Evolutionary conservation across 2,329 filamentous ascomycete genomes (phyloP), one percentile per base, ranked within the genome.

Genomic region (Alternaria triticina): DNA sequence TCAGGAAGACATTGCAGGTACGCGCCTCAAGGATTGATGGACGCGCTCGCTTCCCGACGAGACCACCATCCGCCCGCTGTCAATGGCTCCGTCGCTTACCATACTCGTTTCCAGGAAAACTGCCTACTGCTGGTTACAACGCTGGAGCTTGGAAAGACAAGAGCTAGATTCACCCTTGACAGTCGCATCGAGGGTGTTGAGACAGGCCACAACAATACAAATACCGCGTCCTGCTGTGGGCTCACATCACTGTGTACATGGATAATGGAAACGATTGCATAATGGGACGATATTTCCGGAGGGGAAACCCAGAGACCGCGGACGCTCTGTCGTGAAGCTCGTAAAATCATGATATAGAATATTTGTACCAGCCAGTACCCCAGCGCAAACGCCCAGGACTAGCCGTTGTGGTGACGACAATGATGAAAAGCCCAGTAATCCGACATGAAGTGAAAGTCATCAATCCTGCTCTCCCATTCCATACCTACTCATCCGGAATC

Each of bases 1-100:
- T 5, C 88, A 91, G 74, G 91, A 96, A 73, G 94, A 97, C 72
- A 86, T 97, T 71, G 87, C 91, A 45, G 87, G 86, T 66, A 86
- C 89, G 72, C 86, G 92, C 72, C 81, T 93, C 61, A 97, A 97
- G 81, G 88, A 89, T 23, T 62, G 54, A 70, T 91, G 62, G 62
- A 47, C 20, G 30, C 33, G 28, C 51, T 60, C 49, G 28, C 45
- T 51, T 10, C 55, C 43, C 6, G 22, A 56, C 22, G 58, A 64
- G 54, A 62, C n/a, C 13, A 54, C 47, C 13, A 17, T 56, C n/a
- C 33, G 56, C 25, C 56, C 15, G 56, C 15, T 54, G 55, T 57
- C 51, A 56, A 49, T 33, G 49, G 51, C 54, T 54, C 57, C 49
- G 4, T 66, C 46, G 70, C 71, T 74, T 74, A 75, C 70, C 54